Evolutionary conservation across 192 early-diverging fungal species (phyloP), one percentile per base, ranked within the genome.

Genomic region (Thamnidium elegans): DNA sequence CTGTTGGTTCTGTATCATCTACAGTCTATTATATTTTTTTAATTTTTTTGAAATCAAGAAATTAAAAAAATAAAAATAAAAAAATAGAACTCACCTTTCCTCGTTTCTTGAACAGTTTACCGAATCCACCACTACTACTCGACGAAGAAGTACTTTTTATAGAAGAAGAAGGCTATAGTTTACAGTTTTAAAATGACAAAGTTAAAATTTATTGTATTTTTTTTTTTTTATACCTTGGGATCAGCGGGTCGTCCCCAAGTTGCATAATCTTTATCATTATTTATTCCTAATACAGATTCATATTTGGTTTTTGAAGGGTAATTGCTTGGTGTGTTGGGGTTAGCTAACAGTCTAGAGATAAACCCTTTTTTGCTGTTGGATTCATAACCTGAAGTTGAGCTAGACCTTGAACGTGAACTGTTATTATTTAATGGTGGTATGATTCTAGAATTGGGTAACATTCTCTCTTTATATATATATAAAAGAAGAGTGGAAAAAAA

Each of bases 361-460:
- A 59, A 59, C 15, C 42, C 21, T 59, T 42, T 39, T 23, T 59
- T 59, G 19, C 17, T 59, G 7, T 59, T 36, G 43, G 17, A 26
- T 19, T 13, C 23, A 50, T 23, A 17, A 20, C 34, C n/a, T 45
- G 60, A 21, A 32, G 34, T 34, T 26, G 62, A 63, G 23, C 23
- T 44, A 31, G 64, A 65, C 44, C 42, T 52, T 46, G 19, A 20
- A 17, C 23, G 21, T 45, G 32, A 20, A 54, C n/a, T 17, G 20
- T 30, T 46, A 7, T 45, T 62, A 34, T 62, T 43, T 32, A 10
- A n/a, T 10, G 52, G 64, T 26, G 64, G 54, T 39, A 66, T 31
- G n/a, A 56, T 66, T 31, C 64, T 53, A 26, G 65, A 66, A 56
- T 66, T 66, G 10, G 65, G 65, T 58, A 55, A 54, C 65, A 66